Conservation (phyloP, 208 protist genomes). For the Leishmania gerbilli region DNA sequence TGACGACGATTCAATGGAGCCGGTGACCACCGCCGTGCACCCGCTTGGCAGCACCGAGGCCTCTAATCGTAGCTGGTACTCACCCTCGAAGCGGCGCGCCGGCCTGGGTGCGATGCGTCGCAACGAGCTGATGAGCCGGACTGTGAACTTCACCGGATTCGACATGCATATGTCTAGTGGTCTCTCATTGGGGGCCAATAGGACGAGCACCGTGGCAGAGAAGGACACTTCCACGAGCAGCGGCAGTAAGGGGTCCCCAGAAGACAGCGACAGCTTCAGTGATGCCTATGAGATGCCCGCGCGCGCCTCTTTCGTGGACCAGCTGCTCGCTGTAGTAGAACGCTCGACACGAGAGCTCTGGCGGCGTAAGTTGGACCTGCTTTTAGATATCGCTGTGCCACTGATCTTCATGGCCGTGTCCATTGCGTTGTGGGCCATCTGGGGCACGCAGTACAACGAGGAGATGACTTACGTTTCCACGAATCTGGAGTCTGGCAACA, state of each 20-base stretch:
- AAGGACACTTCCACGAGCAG: not conserved
- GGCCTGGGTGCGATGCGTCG: conserved; percentile 18
- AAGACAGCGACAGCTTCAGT: not conserved
- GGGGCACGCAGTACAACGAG: conserved; percentile 16
- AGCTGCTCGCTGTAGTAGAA: conserved; percentile 32
- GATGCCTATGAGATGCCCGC: not conserved
- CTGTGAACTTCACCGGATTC: not conserved
- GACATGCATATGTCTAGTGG: too few relatives aligned
- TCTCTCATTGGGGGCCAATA: not conserved
- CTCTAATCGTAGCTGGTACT: conserved; percentile 20
- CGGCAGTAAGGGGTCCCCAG: not conserved
- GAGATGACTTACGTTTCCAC: conserved; percentile 15
- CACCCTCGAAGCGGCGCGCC: conserved; percentile 16
- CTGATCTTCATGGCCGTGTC: conserved; percentile 44
- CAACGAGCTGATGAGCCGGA: conserved; percentile 1
- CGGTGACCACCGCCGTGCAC: not conserved
- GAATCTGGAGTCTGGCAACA: not conserved
- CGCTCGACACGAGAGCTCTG: conserved; percentile 32
- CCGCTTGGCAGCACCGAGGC: not conserved
- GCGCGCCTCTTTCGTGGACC: not conserved
- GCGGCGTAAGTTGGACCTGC: conserved; percentile 22
- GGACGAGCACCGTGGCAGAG: not conserved
- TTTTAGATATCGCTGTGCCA: conserved; percentile 44
- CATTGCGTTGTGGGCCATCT: conserved; percentile 38
- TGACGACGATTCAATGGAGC: not conserved